These are phyloP conservation scores for Kurtzmaniella fragi DNA, from an alignment of 805 yeast genomes.

Conservation along the genomic window DNA sequence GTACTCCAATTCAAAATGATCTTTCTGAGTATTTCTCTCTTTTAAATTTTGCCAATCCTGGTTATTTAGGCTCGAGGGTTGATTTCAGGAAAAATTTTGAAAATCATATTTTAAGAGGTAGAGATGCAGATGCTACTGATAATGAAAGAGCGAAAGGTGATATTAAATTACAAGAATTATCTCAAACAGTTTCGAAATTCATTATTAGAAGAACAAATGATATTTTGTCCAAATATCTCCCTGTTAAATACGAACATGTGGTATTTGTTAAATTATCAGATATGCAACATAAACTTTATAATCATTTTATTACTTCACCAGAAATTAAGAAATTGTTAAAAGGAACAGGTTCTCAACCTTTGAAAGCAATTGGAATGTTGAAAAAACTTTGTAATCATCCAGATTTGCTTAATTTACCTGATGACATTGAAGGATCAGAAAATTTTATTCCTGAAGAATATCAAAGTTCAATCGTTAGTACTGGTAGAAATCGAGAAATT, in stretches of 20 bases:
- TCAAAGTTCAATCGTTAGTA: constrained; percentile 31
- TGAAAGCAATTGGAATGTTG: constrained; percentile 82
- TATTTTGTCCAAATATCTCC: constrained; percentile 86
- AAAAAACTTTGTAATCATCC: constrained; percentile 96
- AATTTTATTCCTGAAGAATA: constrained; percentile 72
- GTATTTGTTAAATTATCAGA: constrained; percentile 84
- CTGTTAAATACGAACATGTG: constrained; percentile 94
- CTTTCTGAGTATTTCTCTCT: constrained; percentile 89
- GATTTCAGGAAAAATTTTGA: constrained; percentile 88
- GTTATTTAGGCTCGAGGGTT: constrained; percentile 74
- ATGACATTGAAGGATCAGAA: constrained; percentile 70
- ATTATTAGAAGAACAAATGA: constrained; percentile 95
- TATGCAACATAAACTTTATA: constrained; percentile 67
- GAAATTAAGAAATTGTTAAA: constrained; percentile 63
- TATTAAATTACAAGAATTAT: constrained; percentile 60
- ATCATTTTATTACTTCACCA: constrained; percentile 72
- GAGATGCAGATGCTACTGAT: constrained; percentile 88
- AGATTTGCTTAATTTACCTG: constrained; percentile 68
- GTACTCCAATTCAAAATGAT: constrained; percentile 97
- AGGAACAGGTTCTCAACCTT: constrained; percentile 74
- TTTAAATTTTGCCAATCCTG: constrained; percentile 91
- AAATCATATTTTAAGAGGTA: constrained; percentile 68
- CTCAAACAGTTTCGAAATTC: constrained; percentile 76
- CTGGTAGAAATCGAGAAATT: constrained; percentile 56
- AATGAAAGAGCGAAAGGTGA: constrained; percentile 69